Conservation (phyloP, 345 rosid genomes). For the Dimocarpus longan region DNA sequence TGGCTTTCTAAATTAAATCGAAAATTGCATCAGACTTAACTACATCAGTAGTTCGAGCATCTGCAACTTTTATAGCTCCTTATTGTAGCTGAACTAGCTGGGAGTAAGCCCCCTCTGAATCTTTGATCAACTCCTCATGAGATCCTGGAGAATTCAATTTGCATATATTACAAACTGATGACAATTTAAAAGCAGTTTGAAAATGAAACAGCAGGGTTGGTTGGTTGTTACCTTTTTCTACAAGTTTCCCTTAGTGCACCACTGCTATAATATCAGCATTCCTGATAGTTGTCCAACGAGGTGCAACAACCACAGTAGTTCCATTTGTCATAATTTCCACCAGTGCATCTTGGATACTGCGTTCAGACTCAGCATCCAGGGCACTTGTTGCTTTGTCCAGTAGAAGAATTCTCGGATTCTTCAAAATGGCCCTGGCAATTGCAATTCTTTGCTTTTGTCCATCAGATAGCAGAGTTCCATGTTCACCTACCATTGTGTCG, state of each 20-base stretch:
- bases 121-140: constrained; percentile 59
- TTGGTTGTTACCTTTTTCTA: constrained; percentile 64
- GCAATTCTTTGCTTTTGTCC: constrained; percentile 75
- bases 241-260: constrained; percentile 70
- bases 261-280: constrained; percentile 76
- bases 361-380: constrained; percentile 81
- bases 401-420: constrained; percentile 85
- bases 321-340: constrained; percentile 61
- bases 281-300: constrained; percentile 77
- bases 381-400: constrained; percentile 95
- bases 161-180: neutral
- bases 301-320: constrained; percentile 88
- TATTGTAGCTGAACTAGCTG: constrained; percentile 78
- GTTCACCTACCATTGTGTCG: constrained; percentile 89
- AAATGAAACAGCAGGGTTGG: neutral
- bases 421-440: constrained; percentile 80
- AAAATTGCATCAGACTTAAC: neutral
- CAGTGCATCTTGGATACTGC: constrained; percentile 75
- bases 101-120: constrained; percentile 76
- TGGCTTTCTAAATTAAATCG: neutral
- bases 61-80: constrained; percentile 49
- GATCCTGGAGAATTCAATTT: constrained; percentile 35
- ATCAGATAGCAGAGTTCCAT: constrained; percentile 76
- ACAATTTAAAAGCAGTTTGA: neutral
- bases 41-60: neutral